A percentile compares a stretch with the other conserved stretches of the same genome.
Conservation (phyloP, 2,329 filamentous ascomycete genomes). For the Colletotrichum paranaense region DNA sequence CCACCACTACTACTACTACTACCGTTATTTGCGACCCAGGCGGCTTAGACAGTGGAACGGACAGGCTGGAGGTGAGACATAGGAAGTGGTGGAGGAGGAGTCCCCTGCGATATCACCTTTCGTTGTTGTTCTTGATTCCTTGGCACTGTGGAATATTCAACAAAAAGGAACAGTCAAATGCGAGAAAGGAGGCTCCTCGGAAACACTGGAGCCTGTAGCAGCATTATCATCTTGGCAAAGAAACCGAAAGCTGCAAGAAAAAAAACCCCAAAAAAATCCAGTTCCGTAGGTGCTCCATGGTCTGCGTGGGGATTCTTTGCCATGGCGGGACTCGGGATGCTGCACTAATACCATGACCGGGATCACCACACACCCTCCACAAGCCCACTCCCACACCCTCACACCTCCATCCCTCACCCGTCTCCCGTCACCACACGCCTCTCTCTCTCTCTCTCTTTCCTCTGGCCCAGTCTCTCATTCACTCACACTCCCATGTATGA, state of each 20-base stretch:
- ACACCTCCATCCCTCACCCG: not conserved
- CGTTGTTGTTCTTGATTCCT: not conserved
- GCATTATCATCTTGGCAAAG: constrained; percentile 26
- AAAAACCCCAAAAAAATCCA: not conserved
- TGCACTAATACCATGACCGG: constrained; percentile 4
- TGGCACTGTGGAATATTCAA: not conserved
- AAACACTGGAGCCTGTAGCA: constrained; percentile 4
- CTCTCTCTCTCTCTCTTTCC: not conserved
- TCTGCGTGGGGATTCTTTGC: constrained; percentile 7
- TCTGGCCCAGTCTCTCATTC: not conserved
- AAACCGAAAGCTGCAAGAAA: not conserved
- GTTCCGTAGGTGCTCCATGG: not conserved
- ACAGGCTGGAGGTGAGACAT: not conserved
- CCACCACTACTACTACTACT: not conserved
- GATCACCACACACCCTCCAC: constrained; percentile 3
- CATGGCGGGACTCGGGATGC: constrained; percentile 24
- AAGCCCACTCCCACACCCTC: not conserved
- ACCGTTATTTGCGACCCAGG: not conserved
- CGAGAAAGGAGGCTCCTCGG: not conserved
- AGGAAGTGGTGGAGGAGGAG: not conserved
- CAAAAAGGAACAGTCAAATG: not conserved
- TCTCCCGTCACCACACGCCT: not conserved
- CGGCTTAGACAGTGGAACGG: not conserved
- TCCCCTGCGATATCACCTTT: not conserved
- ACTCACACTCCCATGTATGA: not conserved